A percentile compares a stretch with the other conserved stretches of the same genome.
Evolutionary conservation across 495 filamentous ascomycete species (phyloP).

Genomic region (Thozetella sp.): DNA sequence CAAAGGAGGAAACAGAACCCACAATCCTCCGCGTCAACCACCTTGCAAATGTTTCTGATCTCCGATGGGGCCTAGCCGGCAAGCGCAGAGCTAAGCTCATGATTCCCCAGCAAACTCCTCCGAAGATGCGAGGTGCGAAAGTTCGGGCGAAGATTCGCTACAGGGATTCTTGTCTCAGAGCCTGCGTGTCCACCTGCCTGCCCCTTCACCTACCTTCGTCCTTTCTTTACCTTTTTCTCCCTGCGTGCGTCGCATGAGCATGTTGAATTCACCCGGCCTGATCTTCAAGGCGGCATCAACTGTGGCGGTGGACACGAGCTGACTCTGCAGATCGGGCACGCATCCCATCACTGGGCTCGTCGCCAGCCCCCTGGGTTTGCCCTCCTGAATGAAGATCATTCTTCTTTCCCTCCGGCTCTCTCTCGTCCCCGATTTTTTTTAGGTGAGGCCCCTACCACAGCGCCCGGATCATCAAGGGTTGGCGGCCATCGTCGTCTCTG

Average conservation of each 20-base stretch:
- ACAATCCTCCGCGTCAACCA: neutral
- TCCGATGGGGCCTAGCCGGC: neutral
- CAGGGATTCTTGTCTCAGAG: neutral
- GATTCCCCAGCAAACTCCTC: neutral
- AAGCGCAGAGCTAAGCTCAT: neutral
- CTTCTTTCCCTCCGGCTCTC: too few species aligned
- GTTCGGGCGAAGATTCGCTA: neutral
- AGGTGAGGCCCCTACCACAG: too few species aligned
- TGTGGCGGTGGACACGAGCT: neutral
- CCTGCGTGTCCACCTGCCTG: neutral
- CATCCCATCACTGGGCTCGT: neutral
- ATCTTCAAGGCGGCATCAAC: neutral
- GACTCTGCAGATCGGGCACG: neutral
- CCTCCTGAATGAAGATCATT: neutral
- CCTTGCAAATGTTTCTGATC: neutral
- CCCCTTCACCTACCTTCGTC: neutral
- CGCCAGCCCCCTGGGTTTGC: neutral
- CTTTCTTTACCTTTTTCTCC: too few species aligned
- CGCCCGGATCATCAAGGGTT: too few species aligned
- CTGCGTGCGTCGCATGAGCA: too few species aligned
- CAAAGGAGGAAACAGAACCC: neutral
- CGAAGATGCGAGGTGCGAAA: neutral
- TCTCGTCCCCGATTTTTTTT: too few species aligned
- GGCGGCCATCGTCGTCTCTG: too few species aligned
- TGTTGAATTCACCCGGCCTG: neutral